Evolutionary conservation across 2,329 filamentous ascomycete genomes (phyloP).

Genomic region (Ophiosphaerella korrae): DNA sequence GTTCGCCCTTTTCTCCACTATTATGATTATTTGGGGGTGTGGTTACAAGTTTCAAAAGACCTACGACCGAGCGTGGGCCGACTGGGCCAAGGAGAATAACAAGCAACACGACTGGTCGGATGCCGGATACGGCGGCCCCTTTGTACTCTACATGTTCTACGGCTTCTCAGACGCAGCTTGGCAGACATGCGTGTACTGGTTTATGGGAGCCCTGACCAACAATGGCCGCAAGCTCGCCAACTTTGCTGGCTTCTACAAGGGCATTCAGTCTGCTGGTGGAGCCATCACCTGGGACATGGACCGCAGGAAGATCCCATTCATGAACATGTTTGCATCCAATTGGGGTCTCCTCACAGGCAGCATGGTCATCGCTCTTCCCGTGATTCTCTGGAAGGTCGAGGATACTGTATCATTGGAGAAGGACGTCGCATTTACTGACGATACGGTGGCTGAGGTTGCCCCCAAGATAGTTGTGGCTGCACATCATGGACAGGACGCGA

Average conservation of each 20-base stretch:
- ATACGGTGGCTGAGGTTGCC: slow-evolving; percentile 74
- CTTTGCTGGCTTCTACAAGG: slow-evolving; percentile 88
- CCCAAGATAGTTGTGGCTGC: slow-evolving; percentile 30
- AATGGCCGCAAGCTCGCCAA: slow-evolving; percentile 91
- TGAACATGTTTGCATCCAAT: slow-evolving; percentile 72
- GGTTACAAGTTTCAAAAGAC: slow-evolving; percentile 76
- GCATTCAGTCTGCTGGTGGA: slow-evolving; percentile 84
- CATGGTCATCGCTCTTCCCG: slow-evolving; percentile 75
- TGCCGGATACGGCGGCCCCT: slow-evolving; percentile 72
- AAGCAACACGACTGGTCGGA: slow-evolving; percentile 69
- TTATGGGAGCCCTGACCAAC: slow-evolving; percentile 92
- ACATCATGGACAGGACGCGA: slow-evolving; percentile 27
- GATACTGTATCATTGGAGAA: slow-evolving; percentile 82
- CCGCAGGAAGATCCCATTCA: slow-evolving; percentile 62
- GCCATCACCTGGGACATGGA: slow-evolving; percentile 78
- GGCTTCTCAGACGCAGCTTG: slow-evolving; percentile 88
- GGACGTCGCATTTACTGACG: slow-evolving; percentile 83
- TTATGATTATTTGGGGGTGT: slow-evolving; percentile 80
- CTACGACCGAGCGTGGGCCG: slow-evolving; percentile 55
- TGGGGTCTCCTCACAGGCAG: slow-evolving; percentile 79
- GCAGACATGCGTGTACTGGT: slow-evolving; percentile 94
- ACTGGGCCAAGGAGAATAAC: slow-evolving; percentile 23
- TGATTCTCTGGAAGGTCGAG: slow-evolving; percentile 78
- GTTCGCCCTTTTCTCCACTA: slow-evolving; percentile 67
- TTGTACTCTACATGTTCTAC: slow-evolving; percentile 91